Conservation (phyloP, 345 rosid genomes). For the Gossypium anomalum region DNA sequence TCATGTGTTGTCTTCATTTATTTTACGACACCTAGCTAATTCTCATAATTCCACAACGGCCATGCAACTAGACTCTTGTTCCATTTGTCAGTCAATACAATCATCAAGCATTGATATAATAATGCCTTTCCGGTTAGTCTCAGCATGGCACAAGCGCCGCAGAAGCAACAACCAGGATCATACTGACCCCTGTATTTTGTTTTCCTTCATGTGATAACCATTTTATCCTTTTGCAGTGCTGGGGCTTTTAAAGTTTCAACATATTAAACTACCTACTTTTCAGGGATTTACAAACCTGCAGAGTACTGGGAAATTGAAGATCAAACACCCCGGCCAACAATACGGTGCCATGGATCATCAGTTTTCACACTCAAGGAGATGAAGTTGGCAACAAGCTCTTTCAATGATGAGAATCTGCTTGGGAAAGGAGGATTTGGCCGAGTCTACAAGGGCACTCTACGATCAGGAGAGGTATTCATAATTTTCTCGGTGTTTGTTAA, state of each 20-base stretch:
- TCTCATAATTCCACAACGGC: slow-evolving; percentile 1
- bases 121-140: slow-evolving; percentile 82
- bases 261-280: slow-evolving; percentile 17
- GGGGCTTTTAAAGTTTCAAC: not conserved
- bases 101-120: slow-evolving; percentile 10
- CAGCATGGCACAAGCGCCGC: slow-evolving; percentile 92
- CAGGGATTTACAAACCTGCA: slow-evolving; percentile 75
- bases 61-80: slow-evolving; percentile 6
- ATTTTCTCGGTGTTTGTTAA: not conserved
- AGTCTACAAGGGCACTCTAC: slow-evolving; percentile 75
- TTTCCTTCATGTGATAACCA: slow-evolving; percentile 32
- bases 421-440: slow-evolving; percentile 95
- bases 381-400: slow-evolving; percentile 77
- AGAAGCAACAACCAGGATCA: slow-evolving; percentile 81
- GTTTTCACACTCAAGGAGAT: slow-evolving; percentile 89
- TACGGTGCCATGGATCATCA: slow-evolving; percentile 52
- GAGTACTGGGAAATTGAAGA: slow-evolving; percentile 72
- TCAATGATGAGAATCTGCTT: slow-evolving; percentile 62
- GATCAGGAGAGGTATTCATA: slow-evolving; percentile 72
- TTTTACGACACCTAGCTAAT: slow-evolving; percentile 12
- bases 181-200: slow-evolving; percentile 69
- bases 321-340: slow-evolving; percentile 40
- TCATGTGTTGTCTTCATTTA: not conserved
- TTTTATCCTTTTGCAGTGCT: not conserved
- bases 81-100: slow-evolving; percentile 4